A percentile compares a stretch with the other conserved stretches of the same genome.
Evolutionary conservation across 495 filamentous ascomycete genomes (phyloP).

Genomic region (Aspergillus homomorphus): DNA sequence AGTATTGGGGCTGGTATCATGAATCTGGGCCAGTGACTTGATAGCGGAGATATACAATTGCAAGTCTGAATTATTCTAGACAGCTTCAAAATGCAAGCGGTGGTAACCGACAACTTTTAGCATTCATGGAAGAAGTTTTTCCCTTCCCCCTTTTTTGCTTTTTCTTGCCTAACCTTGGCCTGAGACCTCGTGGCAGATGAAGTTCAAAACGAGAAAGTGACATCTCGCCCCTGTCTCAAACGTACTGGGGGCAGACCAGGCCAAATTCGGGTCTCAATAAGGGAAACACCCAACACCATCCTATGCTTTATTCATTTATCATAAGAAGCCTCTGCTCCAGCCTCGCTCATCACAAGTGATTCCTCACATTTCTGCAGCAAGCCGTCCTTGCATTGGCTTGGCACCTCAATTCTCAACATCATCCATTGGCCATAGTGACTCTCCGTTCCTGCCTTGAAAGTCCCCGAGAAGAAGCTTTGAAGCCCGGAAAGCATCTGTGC

Average conservation of each 20-base stretch:
- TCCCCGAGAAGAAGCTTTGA: too few relatives aligned
- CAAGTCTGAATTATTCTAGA: background rate
- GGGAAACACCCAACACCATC: background rate
- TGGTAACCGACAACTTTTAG: too few relatives aligned
- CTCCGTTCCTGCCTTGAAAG: background rate
- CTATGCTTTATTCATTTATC: too few relatives aligned
- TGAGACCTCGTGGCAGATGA: background rate
- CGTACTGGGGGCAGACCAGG: background rate
- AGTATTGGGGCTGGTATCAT: background rate
- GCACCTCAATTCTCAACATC: background rate
- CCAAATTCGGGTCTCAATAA: background rate
- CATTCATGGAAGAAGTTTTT: background rate
- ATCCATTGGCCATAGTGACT: background rate
- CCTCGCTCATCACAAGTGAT: background rate
- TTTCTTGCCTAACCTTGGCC: background rate
- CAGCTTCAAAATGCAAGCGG: background rate
- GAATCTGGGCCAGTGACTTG: background rate
- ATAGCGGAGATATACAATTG: background rate
- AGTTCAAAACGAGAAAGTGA: too few relatives aligned
- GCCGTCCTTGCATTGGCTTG: background rate
- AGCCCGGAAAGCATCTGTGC: too few relatives aligned
- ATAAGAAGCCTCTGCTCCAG: too few relatives aligned
- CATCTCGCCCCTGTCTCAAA: background rate
- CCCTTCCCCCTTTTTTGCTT: too few relatives aligned
- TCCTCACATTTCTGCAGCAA: background rate